Percentiles rank a stretch among this genome's conserved stretches.
phyloP scores from a whole-genome alignment of 2,329 filamentous ascomycete genomes.

The Blastomyces parvus region DNA sequence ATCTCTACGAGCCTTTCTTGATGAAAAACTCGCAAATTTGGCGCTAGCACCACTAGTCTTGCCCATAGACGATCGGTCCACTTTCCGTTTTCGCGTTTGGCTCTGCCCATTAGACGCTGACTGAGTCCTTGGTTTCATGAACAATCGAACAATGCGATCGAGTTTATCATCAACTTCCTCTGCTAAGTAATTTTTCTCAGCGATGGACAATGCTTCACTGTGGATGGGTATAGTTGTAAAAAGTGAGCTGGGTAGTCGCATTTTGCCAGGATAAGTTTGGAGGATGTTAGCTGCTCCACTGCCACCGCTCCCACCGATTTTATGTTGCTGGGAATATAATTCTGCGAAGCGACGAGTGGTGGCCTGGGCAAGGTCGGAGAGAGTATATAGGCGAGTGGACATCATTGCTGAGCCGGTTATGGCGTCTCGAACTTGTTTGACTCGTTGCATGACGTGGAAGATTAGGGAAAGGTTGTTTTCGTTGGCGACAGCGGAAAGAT shows the following conservation, averaged over 20 bases:
- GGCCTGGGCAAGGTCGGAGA: conserved; percentile 78
- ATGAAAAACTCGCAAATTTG: conserved; percentile 18
- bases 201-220: conserved; percentile 70
- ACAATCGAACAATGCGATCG: conserved; percentile 63
- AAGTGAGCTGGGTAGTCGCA: conserved; percentile 68
- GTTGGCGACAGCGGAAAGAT: conserved; percentile 69
- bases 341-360: conserved; percentile 81
- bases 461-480: conserved; percentile 82
- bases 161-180: conserved; percentile 66
- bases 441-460: conserved; percentile 81
- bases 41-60: conserved; percentile 22
- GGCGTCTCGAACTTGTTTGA: conserved; percentile 81
- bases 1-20: conserved; percentile 28
- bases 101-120: conserved; percentile 17
- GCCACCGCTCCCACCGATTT: conserved; percentile 32
- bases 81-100: conserved; percentile 35
- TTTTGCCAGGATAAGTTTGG: conserved; percentile 70
- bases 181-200: conserved; percentile 73
- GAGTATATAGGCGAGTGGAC: conserved; percentile 57
- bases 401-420: conserved; percentile 48
- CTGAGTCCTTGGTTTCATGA: conserved; percentile 51
- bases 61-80: conserved; percentile 8
- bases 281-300: conserved; percentile 46
- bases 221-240: conserved; percentile 69
- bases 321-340: conserved; percentile 60